Evolutionary conservation across 1,284 basidiomycete genomes (phyloP), one percentile per base, ranked within the genome.

Genomic region (Cerioporus squamosus): DNA sequence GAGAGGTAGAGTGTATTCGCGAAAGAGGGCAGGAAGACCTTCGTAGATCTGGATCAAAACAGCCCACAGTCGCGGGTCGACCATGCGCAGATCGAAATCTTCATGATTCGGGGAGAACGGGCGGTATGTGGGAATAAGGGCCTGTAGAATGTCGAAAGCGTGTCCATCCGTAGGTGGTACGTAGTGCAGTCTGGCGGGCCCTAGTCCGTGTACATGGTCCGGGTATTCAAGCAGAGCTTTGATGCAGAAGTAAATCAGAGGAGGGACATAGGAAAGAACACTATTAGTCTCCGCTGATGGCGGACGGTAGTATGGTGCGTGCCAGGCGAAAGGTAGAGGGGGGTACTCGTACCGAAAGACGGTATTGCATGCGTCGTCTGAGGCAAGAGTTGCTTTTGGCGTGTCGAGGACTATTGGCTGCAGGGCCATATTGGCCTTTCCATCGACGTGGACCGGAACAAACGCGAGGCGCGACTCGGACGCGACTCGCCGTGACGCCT

Each of bases 1-100:
- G 9, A 90, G 79, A 1, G 85, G 77, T 15, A 87, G 68, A 15
- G 69, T 67, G 68, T 81, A 82, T 2, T 73, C 67, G 10, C 70
- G 71, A 45, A 87, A 76, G 5, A 56, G 47, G 0, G 68, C 46
- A 0, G 89, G 88, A 7, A 89, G 75, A 20, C 75, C 68, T 52
- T 78, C 70, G 63, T 83, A 87, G 39, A 88, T 64, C 65, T 90
- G 89, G 3, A 81, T 73, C 26, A 91, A 56, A 12, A 79, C 73
- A 0, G 80, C 83, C 87, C 88, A 90, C 12, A 89, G 71, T 12
- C 79, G 75, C 0, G 88, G 87, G 63, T 88, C 82, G 3, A 81
- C 67, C 0, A 51, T 18, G 40, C 72, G 64, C 55, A 71, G 51
- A 57, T 72, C 65, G 55, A 77, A 56, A 12, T 70, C 44, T 70